These are phyloP conservation scores for Trichothecium roseum DNA, from an alignment of 2,329 filamentous ascomycete genomes.

Conservation along the genomic window DNA sequence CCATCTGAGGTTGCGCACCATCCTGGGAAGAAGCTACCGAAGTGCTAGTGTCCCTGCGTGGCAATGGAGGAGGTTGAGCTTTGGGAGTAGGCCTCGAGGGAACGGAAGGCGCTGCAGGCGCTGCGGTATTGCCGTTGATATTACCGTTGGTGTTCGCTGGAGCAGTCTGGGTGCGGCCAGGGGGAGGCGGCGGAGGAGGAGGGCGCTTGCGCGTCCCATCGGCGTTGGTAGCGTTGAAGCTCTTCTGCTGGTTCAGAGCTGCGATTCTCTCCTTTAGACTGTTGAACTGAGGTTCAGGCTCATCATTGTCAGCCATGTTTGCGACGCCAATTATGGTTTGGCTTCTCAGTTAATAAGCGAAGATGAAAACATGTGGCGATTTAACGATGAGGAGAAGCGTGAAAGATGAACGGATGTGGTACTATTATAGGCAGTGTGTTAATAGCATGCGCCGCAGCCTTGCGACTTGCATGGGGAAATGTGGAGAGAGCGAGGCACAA, in stretches of 20 bases:
- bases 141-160: not conserved
- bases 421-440: too few relatives aligned
- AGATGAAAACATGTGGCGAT: not conserved
- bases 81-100: constrained; percentile 24
- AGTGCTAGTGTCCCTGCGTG: constrained; percentile 16
- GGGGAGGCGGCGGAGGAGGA: constrained; percentile 10
- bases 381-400: too few relatives aligned
- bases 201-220: constrained; percentile 30
- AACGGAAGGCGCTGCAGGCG: constrained; percentile 20
- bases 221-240: constrained; percentile 32
- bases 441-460: too few relatives aligned
- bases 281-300: constrained; percentile 52
- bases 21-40: constrained; percentile 5
- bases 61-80: constrained; percentile 23
- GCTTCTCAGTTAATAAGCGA: not conserved
- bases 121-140: not conserved
- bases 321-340: not conserved
- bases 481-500: too few relatives aligned
- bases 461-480: too few relatives aligned
- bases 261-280: constrained; percentile 53
- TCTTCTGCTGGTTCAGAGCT: constrained; percentile 51
- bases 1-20: constrained; percentile 3
- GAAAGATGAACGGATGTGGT: too few relatives aligned
- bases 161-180: constrained; percentile 12
- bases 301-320: constrained; percentile 49